These are phyloP conservation scores for Gleditsia sinensis DNA, from an alignment of 306 rosid genomes.

Conservation along the genomic window DNA sequence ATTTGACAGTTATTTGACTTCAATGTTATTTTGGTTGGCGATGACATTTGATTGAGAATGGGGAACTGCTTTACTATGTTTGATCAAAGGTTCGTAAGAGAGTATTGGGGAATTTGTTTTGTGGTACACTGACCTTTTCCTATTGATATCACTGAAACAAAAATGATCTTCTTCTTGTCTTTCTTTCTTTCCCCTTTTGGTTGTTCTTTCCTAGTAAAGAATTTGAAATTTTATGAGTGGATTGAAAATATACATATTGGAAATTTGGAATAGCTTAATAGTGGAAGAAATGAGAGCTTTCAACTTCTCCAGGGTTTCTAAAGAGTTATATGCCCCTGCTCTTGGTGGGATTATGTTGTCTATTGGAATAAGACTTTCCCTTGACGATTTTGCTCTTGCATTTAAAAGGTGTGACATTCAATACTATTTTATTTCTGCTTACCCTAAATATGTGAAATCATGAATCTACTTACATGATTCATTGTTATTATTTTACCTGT, in stretches of 20 bases:
- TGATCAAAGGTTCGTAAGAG: constrained; percentile 40
- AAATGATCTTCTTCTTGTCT: not conserved
- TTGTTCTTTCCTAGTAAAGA: constrained; percentile 1
- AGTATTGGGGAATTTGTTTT: not conserved
- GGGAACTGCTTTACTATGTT: constrained; percentile 45
- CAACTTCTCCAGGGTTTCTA: constrained; percentile 80
- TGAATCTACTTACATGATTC: constrained; percentile 37
- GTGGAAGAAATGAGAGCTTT: constrained; percentile 35
- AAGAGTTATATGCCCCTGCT: constrained; percentile 93
- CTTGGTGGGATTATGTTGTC: constrained; percentile 99
- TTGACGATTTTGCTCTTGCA: constrained; percentile 92
- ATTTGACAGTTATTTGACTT: not conserved
- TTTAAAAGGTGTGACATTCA: constrained; percentile 62
- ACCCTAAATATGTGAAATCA: constrained; percentile 17
- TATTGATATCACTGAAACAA: not conserved
- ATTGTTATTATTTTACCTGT: constrained; percentile 40
- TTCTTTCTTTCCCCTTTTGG: not conserved
- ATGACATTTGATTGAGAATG: not conserved
- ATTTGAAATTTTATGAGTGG: constrained; percentile 1
- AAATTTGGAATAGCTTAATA: not conserved
- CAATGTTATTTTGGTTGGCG: constrained; percentile 26
- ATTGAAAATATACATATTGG: constrained; percentile 4
- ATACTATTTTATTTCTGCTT: constrained; percentile 14
- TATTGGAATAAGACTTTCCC: constrained; percentile 84
- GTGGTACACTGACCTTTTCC: constrained; percentile 12